phyloP scores from a whole-genome alignment of 2,329 filamentous ascomycete genomes.

The Verticillium tricorpus region DNA sequence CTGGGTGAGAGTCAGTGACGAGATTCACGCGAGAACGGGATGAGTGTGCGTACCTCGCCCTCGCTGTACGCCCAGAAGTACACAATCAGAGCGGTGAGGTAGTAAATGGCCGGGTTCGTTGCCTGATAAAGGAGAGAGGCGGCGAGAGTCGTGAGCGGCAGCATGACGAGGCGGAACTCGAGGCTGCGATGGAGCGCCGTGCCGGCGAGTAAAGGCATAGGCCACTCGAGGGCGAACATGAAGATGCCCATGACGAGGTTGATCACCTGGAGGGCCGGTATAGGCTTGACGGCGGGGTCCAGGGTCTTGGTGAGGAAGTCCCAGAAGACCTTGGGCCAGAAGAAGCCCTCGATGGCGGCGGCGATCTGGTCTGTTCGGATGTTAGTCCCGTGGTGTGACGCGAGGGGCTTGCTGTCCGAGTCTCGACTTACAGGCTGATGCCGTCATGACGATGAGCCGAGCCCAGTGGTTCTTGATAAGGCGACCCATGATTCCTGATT shows the following conservation, averaged over 20 bases:
- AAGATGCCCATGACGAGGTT: conserved; percentile 79
- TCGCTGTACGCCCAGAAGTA: conserved; percentile 98
- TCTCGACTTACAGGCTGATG: conserved; percentile 62
- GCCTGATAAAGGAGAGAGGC: conserved; percentile 83
- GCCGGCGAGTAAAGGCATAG: conserved; percentile 71
- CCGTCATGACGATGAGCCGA: conserved; percentile 84
- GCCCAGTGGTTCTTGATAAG: conserved; percentile 99
- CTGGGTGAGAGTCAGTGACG: not conserved
- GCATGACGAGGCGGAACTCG: conserved; percentile 75
- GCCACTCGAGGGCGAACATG: conserved; percentile 88
- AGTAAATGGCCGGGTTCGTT: conserved; percentile 89
- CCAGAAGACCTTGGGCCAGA: conserved; percentile 99
- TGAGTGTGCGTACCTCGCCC: conserved; percentile 68
- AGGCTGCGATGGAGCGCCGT: conserved; percentile 79
- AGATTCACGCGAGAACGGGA: not conserved
- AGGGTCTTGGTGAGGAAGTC: conserved; percentile 92
- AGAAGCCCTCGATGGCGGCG: conserved; percentile 80
- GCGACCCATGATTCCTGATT: conserved; percentile 68
- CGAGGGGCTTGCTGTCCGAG: not conserved
- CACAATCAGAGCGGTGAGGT: conserved; percentile 75
- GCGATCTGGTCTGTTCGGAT: conserved; percentile 69
- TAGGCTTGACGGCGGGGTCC: conserved; percentile 76
- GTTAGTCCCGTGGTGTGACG: conserved; percentile 18
- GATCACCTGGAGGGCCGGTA: conserved; percentile 85
- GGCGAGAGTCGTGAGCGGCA: conserved; percentile 72